Evolutionary conservation across 768 basidiomycete genomes (phyloP).

Genomic region (Rhodotorula babjevae): DNA sequence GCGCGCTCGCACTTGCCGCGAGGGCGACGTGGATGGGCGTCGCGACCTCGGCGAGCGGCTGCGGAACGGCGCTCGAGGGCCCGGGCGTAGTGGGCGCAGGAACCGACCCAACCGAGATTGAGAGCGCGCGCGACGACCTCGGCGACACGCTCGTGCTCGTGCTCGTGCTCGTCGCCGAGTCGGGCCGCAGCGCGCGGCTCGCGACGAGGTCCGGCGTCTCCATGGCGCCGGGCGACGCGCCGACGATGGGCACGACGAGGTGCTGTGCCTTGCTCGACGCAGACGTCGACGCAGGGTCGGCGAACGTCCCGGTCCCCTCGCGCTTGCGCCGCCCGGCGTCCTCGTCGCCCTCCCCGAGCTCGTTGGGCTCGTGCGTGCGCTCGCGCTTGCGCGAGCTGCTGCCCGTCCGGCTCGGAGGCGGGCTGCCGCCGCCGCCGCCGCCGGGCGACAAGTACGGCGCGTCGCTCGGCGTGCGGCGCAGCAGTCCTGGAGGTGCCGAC

Average conservation of each 20-base stretch:
- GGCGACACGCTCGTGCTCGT: constrained; percentile 5
- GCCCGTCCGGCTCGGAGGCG: not conserved
- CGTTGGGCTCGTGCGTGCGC: not conserved
- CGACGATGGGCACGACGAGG: not conserved
- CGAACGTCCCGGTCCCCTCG: not conserved
- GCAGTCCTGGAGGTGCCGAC: not conserved
- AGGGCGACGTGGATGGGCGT: not conserved
- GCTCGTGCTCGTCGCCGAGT: constrained; percentile 3
- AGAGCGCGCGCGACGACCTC: not conserved
- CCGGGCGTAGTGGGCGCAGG: not conserved
- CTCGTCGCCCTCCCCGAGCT: not conserved
- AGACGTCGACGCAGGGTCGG: not conserved
- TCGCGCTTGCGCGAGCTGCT: not conserved
- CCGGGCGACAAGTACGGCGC: not conserved
- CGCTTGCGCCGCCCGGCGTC: not conserved
- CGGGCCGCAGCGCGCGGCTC: constrained; percentile 1
- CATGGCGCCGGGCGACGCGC: not conserved
- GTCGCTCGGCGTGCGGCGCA: not conserved
- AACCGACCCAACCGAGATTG: not conserved
- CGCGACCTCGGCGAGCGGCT: not conserved
- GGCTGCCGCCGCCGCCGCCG: too few relatives aligned
- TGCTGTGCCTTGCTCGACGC: not conserved
- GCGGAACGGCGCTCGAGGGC: not conserved
- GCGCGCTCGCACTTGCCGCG: not conserved
- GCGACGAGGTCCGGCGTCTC: constrained; percentile 2